Percentiles rank a stretch among this genome's conserved stretches.
Evolutionary conservation across 148 eudicot species (phyloP).

Genomic region (Fallopia convolvulus): DNA sequence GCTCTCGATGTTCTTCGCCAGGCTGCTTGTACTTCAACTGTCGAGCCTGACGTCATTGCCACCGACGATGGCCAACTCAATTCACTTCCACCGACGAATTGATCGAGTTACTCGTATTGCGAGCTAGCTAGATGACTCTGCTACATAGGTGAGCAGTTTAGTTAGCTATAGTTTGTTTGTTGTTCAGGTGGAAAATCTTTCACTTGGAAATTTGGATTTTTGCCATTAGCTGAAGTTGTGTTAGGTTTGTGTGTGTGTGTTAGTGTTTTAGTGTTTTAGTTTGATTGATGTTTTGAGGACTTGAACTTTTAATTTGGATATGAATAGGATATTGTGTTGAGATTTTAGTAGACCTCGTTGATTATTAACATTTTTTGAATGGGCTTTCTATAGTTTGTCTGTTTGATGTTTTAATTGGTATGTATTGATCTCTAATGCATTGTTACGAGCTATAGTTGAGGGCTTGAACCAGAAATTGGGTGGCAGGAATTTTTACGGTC

Average conservation of each 20-base stretch:
- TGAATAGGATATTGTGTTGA: neutral
- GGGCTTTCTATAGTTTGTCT: neutral
- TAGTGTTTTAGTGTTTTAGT: neutral
- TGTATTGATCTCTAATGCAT: neutral
- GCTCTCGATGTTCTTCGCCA: slow-evolving; percentile 35
- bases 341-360: neutral
- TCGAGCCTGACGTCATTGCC: slow-evolving; percentile 19
- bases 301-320: too few relatives aligned
- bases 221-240: neutral
- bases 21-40: slow-evolving; percentile 7
- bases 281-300: neutral
- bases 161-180: neutral
- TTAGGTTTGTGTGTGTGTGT: neutral
- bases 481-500: too few relatives aligned
- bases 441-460: too few relatives aligned
- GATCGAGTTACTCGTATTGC: neutral
- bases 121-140: neutral
- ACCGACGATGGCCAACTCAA: neutral
- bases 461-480: too few relatives aligned
- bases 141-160: neutral
- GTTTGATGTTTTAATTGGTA: neutral
- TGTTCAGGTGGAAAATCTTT: neutral
- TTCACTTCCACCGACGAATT: neutral
- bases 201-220: neutral
- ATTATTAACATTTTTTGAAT: neutral